Evolutionary conservation across 2,329 filamentous ascomycete species (phyloP).

Genomic region (Scedosporium boydii): DNA sequence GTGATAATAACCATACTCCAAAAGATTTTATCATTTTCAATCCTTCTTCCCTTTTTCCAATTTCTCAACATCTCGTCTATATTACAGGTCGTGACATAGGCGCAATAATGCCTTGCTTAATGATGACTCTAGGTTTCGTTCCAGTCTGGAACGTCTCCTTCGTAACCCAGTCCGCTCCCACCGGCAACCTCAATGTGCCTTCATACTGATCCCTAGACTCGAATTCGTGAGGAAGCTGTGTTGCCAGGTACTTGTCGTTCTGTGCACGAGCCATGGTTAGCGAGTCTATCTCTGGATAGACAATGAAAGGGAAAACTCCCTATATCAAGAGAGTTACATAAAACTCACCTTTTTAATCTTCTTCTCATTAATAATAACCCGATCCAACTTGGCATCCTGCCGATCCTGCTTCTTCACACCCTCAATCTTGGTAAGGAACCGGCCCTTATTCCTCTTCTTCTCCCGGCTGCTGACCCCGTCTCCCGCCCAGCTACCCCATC

Average conservation of each 20-base stretch:
- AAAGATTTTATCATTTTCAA: too few species aligned
- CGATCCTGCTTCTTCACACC: constrained; percentile 69
- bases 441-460: constrained; percentile 51
- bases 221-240: constrained; percentile 77
- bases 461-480: constrained; percentile 67
- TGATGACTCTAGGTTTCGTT: constrained; percentile 79
- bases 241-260: constrained; percentile 82
- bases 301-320: constrained; percentile 5
- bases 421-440: constrained; percentile 56
- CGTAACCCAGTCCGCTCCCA: constrained; percentile 94
- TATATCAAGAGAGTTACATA: too few species aligned
- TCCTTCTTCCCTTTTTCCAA: not conserved
- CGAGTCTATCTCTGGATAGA: not conserved
- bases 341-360: constrained; percentile 66
- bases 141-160: constrained; percentile 86
- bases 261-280: constrained; percentile 22
- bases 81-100: constrained; percentile 70
- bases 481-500: constrained; percentile 90
- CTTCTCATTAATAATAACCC: constrained; percentile 91
- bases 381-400: constrained; percentile 71
- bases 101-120: constrained; percentile 84
- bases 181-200: constrained; percentile 71
- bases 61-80: constrained; percentile 12
- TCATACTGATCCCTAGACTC: constrained; percentile 87
- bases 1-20: too few species aligned